Evolutionary conservation across 306 rosid genomes (phyloP).

Genomic region (Cyclanthera cordifolia): DNA sequence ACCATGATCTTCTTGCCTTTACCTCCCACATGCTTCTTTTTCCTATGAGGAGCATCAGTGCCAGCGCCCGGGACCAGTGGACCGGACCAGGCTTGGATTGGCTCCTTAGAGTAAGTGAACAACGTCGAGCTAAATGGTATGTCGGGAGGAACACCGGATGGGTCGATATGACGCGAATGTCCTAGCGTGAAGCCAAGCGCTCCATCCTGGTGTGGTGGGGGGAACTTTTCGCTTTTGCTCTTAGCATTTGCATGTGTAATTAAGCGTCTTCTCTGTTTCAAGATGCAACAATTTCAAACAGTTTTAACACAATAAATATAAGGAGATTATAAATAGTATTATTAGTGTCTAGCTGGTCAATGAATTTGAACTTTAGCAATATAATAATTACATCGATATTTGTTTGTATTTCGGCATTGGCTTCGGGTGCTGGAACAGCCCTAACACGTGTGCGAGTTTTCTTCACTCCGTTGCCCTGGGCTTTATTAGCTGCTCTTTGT

Average conservation of each 20-base stretch:
- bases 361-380: not conserved
- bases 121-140: conserved; percentile 37
- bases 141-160: conserved; percentile 37
- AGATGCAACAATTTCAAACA: conserved; percentile 15
- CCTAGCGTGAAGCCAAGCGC: conserved; percentile 53
- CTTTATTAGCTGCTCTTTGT: conserved; percentile 45
- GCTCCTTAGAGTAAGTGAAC: conserved; percentile 40
- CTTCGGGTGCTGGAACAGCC: conserved; percentile 59
- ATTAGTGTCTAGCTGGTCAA: not conserved
- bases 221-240: conserved; percentile 77
- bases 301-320: not conserved
- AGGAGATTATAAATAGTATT: not conserved
- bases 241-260: conserved; percentile 59
- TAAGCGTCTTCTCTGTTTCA: conserved; percentile 54
- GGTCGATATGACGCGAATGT: conserved; percentile 48
- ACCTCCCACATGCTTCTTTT: conserved; percentile 13
- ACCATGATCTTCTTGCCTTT: conserved; percentile 14
- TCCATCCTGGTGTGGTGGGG: conserved; percentile 75
- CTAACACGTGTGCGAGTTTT: conserved; percentile 40
- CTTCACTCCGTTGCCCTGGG: conserved; percentile 49
- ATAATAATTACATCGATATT: conserved; percentile 44
- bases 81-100: conserved; percentile 68
- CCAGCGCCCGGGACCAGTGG: conserved; percentile 41
- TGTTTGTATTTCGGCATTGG: conserved; percentile 60
- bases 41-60: conserved; percentile 19